Evolutionary conservation across 305 asterid species (phyloP).

Genomic region (Vinca major): DNA sequence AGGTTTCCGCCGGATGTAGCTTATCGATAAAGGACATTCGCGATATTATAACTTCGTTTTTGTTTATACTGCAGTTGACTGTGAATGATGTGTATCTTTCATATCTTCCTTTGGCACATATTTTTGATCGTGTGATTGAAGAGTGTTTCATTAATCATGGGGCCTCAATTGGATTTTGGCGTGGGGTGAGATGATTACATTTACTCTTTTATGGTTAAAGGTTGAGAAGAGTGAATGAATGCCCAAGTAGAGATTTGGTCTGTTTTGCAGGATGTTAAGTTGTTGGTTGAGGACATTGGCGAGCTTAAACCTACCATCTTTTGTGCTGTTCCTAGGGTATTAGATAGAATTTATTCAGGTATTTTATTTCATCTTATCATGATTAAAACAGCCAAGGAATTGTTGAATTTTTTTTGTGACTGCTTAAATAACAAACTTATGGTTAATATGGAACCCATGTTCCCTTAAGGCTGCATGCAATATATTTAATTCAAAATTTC

Average conservation of each 20-base stretch:
- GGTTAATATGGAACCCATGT: not conserved
- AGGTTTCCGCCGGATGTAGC: not conserved
- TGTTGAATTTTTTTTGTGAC: too few species aligned
- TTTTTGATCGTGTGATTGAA: slow-evolving; percentile 89
- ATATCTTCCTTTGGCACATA: slow-evolving; percentile 93
- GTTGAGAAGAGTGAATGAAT: slow-evolving; percentile 5
- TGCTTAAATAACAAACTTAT: not conserved
- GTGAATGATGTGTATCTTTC: slow-evolving; percentile 64
- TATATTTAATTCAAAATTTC: not conserved
- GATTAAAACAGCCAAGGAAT: not conserved
- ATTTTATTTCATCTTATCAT: not conserved
- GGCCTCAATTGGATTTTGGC: slow-evolving; percentile 97
- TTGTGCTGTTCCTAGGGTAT: slow-evolving; percentile 95
- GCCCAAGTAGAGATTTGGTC: not conserved
- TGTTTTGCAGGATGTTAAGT: slow-evolving; percentile 67
- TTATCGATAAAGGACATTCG: not conserved
- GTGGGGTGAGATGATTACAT: slow-evolving; percentile 57
- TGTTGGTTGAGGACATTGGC: slow-evolving; percentile 73
- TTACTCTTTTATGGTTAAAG: slow-evolving; percentile 13
- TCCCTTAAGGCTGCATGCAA: not conserved
- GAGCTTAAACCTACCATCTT: slow-evolving; percentile 83
- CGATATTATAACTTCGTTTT: not conserved
- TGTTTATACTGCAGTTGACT: slow-evolving; percentile 46
- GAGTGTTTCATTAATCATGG: slow-evolving; percentile 74
- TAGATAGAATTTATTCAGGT: slow-evolving; percentile 89